Conservation (phyloP, 2,329 filamentous ascomycete species). For the Penicillium sp. region DNA sequence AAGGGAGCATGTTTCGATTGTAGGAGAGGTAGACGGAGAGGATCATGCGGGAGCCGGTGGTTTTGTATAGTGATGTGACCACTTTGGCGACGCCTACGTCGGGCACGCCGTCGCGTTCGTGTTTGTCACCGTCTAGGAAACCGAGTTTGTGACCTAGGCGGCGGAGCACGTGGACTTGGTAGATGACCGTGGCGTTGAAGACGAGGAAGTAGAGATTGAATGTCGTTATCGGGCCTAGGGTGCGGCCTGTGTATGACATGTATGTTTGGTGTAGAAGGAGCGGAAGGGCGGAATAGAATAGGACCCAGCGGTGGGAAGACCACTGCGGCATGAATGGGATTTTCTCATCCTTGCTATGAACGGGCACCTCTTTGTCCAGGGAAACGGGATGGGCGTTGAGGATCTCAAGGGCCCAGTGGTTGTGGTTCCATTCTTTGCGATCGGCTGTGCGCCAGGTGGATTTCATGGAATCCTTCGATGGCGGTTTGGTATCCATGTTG, state of each 20-base stretch:
- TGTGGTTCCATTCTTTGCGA: conserved; percentile 25
- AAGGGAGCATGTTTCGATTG: conserved; percentile 22
- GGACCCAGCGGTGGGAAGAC: conserved; percentile 41
- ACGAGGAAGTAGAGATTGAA: conserved; percentile 41
- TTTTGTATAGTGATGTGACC: conserved; percentile 34
- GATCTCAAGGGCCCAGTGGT: conserved; percentile 26
- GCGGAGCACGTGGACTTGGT: conserved; percentile 30
- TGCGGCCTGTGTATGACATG: conserved; percentile 28
- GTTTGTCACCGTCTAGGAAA: conserved; percentile 25
- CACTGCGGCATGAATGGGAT: conserved; percentile 40
- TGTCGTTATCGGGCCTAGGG: conserved; percentile 30
- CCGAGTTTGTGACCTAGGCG: conserved; percentile 21
- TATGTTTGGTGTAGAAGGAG: conserved; percentile 41
- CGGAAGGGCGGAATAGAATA: conserved; percentile 41
- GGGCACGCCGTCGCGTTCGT: conserved; percentile 40
- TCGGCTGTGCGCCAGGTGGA: conserved; percentile 30
- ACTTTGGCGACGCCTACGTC: conserved; percentile 40
- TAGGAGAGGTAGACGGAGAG: conserved; percentile 36
- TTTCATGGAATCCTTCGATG: conserved; percentile 33
- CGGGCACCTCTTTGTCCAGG: conserved; percentile 31
- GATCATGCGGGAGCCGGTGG: conserved; percentile 33
- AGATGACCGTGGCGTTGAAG: conserved; percentile 43
- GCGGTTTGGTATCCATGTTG: conserved; percentile 21
- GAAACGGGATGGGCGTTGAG: conserved; percentile 27
- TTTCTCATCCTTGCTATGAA: conserved; percentile 44